A percentile compares a stretch with the other conserved stretches of the same genome.
These are phyloP conservation scores for Aspergillus pseudoglaucus DNA, from an alignment of 2,329 filamentous ascomycete species.

Conservation along the genomic window DNA sequence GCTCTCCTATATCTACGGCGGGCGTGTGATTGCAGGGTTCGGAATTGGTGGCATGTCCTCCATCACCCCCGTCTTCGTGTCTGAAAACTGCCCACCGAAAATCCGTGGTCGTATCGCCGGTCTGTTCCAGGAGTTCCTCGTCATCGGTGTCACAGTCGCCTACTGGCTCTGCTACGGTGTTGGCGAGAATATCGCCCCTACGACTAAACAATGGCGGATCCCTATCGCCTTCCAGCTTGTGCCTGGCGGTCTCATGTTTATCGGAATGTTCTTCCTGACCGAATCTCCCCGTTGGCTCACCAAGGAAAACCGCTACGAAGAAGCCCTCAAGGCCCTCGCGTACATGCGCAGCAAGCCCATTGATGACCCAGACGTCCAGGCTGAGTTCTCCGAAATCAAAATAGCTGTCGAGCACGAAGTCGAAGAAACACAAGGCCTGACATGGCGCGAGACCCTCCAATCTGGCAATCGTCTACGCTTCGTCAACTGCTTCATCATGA, in stretches of 20 bases:
- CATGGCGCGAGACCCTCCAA: constrained; percentile 35
- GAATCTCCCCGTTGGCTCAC: constrained; percentile 51
- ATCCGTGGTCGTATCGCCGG: constrained; percentile 30
- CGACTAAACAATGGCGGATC: constrained; percentile 48
- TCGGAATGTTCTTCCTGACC: constrained; percentile 46
- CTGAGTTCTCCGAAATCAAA: constrained; percentile 34
- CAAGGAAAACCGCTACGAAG: constrained; percentile 43
- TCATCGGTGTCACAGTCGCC: constrained; percentile 41
- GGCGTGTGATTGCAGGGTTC: constrained; percentile 31
- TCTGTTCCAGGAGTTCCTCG: constrained; percentile 33
- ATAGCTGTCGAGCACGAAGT: constrained; percentile 38
- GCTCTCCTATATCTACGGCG: constrained; percentile 31
- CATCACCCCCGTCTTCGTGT: constrained; percentile 34
- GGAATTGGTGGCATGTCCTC: constrained; percentile 34
- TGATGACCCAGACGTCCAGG: constrained; percentile 19
- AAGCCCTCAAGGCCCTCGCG: constrained; percentile 35
- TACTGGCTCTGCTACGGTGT: constrained; percentile 52
- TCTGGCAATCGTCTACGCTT: constrained; percentile 34
- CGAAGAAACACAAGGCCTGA: constrained; percentile 34
- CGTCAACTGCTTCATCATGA: constrained; percentile 29
- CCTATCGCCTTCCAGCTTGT: constrained; percentile 49
- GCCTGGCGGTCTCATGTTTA: constrained; percentile 45
- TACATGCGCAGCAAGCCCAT: constrained; percentile 30
- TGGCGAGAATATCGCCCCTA: constrained; percentile 36
- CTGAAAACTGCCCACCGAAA: constrained; percentile 28